Evolutionary conservation across 371 early-diverging fungal species (phyloP).

Genomic region (Apophysomyces variabilis): DNA sequence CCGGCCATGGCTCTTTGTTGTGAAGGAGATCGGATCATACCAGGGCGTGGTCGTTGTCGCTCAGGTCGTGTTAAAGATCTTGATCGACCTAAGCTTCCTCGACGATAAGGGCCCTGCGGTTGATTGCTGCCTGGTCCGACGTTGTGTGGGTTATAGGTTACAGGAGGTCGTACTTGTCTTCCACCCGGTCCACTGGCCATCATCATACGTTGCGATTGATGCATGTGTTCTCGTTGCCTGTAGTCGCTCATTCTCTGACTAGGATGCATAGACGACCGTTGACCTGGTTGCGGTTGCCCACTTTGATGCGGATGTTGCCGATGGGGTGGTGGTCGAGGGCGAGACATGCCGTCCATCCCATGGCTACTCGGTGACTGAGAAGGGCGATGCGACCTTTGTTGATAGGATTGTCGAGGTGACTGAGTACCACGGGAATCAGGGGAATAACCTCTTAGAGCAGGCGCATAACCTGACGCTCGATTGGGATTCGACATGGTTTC

Average conservation of each 20-base stretch:
- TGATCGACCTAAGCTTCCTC: slow-evolving; percentile 30
- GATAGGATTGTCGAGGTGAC: background rate
- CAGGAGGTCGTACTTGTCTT: slow-evolving; percentile 1
- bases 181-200: background rate
- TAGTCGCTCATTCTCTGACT: background rate
- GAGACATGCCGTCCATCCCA: slow-evolving; percentile 1
- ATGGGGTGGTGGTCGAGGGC: slow-evolving; percentile 1
- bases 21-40: slow-evolving; percentile 53
- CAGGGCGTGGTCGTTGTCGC: slow-evolving; percentile 47
- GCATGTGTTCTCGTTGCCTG: background rate
- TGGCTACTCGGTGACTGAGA: background rate
- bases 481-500: slow-evolving; percentile 7
- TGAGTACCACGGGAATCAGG: slow-evolving; percentile 3
- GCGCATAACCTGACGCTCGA: slow-evolving; percentile 4
- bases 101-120: slow-evolving; percentile 1
- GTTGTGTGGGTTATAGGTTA: background rate
- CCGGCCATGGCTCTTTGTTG: slow-evolving; percentile 5
- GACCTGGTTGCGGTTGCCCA: background rate
- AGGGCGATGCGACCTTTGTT: background rate
- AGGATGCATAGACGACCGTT: slow-evolving; percentile 3
- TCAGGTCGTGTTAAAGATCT: slow-evolving; percentile 52
- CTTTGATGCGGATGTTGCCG: background rate
- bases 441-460: slow-evolving; percentile 5
- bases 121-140: background rate
- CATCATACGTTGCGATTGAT: slow-evolving; percentile 1